Conservation (phyloP, 768 basidiomycete species). For the Tubosaeta sp. region DNA sequence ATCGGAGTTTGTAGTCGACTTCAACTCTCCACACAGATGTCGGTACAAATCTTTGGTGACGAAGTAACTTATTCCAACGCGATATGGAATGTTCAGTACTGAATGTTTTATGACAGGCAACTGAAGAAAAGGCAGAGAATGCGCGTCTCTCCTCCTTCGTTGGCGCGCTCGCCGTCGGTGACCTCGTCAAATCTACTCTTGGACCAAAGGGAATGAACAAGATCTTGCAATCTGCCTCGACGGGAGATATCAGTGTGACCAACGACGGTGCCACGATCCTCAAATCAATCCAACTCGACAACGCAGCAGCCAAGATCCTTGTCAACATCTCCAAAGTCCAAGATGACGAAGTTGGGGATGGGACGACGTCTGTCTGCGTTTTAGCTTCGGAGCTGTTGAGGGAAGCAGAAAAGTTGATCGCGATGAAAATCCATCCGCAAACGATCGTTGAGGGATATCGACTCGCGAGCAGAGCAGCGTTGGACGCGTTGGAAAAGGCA, state of each 20-base stretch:
- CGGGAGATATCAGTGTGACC: constrained; percentile 92
- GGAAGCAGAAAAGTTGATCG: constrained; percentile 94
- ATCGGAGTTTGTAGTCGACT: not conserved
- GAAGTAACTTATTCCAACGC: constrained; percentile 38
- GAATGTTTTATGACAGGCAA: constrained; percentile 47
- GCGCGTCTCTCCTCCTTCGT: constrained; percentile 98
- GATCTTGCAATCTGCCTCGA: constrained; percentile 88
- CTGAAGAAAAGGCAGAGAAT: constrained; percentile 95
- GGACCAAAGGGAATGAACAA: constrained; percentile 99
- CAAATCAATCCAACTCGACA: constrained; percentile 95
- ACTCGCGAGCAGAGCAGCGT: constrained; percentile 80
- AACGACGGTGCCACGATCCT: constrained; percentile 99
- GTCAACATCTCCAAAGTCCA: constrained; percentile 99
- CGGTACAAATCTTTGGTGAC: constrained; percentile 67
- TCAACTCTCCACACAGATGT: constrained; percentile 36
- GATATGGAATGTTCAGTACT: not conserved
- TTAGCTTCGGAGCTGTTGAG: constrained; percentile 86
- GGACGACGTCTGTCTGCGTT: constrained; percentile 88
- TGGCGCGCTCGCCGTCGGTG: constrained; percentile 93
- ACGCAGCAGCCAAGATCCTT: constrained; percentile 97
- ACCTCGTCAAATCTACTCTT: constrained; percentile 97
- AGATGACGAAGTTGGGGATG: constrained; percentile 98
- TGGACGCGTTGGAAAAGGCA: constrained; percentile 77
- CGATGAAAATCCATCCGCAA: constrained; percentile 92
- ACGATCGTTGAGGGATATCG: constrained; percentile 97